Percentiles rank a stretch among this genome's conserved stretches.
phyloP scores from a whole-genome alignment of 2,329 filamentous ascomycete genomes.

The Calycina marina region DNA sequence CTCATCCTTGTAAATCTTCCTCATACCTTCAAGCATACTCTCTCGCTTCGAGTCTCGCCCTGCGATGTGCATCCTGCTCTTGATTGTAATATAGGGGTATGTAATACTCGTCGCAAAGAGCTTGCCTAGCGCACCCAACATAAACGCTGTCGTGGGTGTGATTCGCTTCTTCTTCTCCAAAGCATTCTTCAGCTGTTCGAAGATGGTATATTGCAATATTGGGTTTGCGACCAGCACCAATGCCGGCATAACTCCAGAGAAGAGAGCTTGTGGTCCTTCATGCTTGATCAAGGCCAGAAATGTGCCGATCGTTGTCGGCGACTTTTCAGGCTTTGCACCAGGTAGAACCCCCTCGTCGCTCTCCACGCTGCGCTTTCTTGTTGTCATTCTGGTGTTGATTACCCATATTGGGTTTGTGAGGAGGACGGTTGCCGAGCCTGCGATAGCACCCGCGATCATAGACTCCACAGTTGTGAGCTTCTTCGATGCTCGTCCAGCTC shows the following conservation, averaged over 20 bases:
- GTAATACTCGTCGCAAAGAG: constrained; percentile 86
- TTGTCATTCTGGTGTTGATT: constrained; percentile 95
- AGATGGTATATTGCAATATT: constrained; percentile 96
- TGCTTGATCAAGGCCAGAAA: constrained; percentile 66
- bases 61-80: constrained; percentile 93
- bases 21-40: constrained; percentile 64
- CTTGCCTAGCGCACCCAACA: constrained; percentile 86
- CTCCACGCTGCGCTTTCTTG: constrained; percentile 46
- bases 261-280: constrained; percentile 74
- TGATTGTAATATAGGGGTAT: constrained; percentile 97
- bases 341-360: constrained; percentile 29
- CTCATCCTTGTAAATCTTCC: constrained; percentile 70
- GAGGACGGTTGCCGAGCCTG: constrained; percentile 85
- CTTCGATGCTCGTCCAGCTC: constrained; percentile 56
- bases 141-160: constrained; percentile 76
- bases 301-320: constrained; percentile 65
- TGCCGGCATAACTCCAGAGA: constrained; percentile 83
- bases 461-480: constrained; percentile 84
- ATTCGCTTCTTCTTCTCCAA: constrained; percentile 63
- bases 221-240: constrained; percentile 94
- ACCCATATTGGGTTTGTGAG: constrained; percentile 99
- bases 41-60: constrained; percentile 62
- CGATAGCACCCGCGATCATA: constrained; percentile 90
- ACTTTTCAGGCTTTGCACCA: constrained; percentile 30
- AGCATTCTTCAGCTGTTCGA: constrained; percentile 91